phyloP scores from a whole-genome alignment of 75 land plant genomes.

The Cryptomeria japonica region DNA sequence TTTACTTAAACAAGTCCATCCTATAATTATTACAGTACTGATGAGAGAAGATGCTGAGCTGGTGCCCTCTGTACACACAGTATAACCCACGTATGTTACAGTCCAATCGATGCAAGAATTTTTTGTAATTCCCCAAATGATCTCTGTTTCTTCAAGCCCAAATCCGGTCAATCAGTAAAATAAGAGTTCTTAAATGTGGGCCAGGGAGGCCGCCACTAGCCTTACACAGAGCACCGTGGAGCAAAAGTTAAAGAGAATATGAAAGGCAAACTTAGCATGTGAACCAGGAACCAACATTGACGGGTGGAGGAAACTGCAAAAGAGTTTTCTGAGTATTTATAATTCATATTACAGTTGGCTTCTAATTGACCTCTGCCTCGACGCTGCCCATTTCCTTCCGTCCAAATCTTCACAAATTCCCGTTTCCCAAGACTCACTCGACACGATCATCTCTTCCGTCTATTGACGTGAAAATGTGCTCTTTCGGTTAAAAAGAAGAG shows the following conservation, averaged over 20 bases:
- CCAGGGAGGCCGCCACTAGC: not conserved
- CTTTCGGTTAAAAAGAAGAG: not conserved
- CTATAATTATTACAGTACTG: no score
- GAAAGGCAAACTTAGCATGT: not conserved
- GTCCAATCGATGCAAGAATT: not conserved
- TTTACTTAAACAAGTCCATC: no score
- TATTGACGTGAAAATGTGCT: not conserved
- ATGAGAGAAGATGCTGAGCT: not conserved
- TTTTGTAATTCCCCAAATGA: not conserved
- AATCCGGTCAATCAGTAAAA: not conserved
- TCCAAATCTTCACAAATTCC: not conserved
- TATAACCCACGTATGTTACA: not conserved
- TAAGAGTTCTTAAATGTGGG: not conserved
- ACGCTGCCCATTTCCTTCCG: not conserved
- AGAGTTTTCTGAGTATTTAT: not conserved
- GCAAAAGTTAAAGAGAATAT: not conserved
- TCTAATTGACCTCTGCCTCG: not conserved
- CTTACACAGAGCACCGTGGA: not conserved
- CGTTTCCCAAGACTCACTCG: not conserved
- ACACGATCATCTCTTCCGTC: not conserved
- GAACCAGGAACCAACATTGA: not conserved
- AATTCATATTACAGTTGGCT: not conserved
- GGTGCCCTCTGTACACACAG: not conserved
- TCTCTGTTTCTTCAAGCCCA: not conserved
- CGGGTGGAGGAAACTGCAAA: not conserved